A percentile compares a stretch with the other conserved stretches of the same genome.
These are phyloP conservation scores for Boehmeria nivea DNA, from an alignment of 306 rosid genomes.

Conservation along the genomic window DNA sequence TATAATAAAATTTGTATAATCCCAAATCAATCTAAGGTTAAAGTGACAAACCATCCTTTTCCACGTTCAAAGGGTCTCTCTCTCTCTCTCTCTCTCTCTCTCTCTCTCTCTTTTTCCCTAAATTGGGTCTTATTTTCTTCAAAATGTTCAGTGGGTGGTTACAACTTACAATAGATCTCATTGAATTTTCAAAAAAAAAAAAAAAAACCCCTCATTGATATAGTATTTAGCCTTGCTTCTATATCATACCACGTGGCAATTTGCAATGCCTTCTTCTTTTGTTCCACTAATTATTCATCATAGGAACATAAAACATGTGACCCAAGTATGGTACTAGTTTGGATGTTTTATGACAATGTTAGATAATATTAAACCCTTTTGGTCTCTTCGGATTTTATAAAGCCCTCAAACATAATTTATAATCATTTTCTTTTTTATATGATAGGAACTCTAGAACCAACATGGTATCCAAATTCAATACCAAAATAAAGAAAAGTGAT, in stretches of 20 bases:
- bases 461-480: neutral
- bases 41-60: too few species aligned
- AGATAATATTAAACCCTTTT: neutral
- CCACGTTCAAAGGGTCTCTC: too few species aligned
- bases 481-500: neutral
- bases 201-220: too few species aligned
- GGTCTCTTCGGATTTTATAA: neutral
- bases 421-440: neutral
- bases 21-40: too few species aligned
- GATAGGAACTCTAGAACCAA: too few species aligned
- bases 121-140: too few species aligned
- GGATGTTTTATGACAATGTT: neutral
- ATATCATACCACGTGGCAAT: conserved; percentile 1
- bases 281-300: neutral
- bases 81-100: too few species aligned
- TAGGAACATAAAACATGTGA: neutral
- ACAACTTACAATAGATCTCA: too few species aligned
- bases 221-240: neutral
- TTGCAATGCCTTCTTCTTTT: neutral
- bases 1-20: too few species aligned
- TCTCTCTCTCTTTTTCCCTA: too few species aligned
- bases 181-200: too few species aligned
- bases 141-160: too few species aligned
- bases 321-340: neutral
- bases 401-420: neutral